Percentiles rank a stretch among this genome's conserved stretches.
Conservation (phyloP, 116 monocot species). For the Papilionanthe hybrid region DNA sequence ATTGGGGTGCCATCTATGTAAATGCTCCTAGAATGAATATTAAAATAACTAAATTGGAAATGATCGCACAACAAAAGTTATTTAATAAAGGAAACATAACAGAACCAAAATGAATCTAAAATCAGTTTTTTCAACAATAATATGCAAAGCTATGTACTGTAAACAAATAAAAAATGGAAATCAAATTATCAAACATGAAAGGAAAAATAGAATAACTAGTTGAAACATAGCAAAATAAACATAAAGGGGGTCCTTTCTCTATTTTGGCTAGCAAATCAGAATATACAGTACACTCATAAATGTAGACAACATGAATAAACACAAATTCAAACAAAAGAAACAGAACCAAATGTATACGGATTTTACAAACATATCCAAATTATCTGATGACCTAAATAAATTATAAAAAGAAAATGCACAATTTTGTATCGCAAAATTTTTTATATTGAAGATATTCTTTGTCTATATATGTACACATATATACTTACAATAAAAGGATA, state of each 20-base stretch:
- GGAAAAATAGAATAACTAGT: neutral
- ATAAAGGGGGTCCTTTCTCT: neutral
- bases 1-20: too few relatives aligned
- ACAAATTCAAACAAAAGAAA: neutral
- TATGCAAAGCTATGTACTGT: neutral
- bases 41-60: neutral
- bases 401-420: too few relatives aligned
- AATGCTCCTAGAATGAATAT: too few relatives aligned
- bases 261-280: neutral
- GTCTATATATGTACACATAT: too few relatives aligned
- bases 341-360: too few relatives aligned
- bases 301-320: neutral
- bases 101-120: neutral
- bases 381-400: too few relatives aligned
- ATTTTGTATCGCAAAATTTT: too few relatives aligned
- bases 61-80: neutral
- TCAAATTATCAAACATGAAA: neutral
- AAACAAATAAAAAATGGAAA: neutral
- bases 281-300: neutral
- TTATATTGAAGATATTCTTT: too few relatives aligned
- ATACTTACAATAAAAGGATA: too few relatives aligned
- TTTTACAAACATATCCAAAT: too few relatives aligned
- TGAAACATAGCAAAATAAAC: neutral
- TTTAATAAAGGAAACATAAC: neutral
- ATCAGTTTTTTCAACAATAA: neutral